A percentile compares a stretch with the other conserved stretches of the same genome.
Conservation (phyloP, 257 asterid genomes). For the Cruciata laevipes region DNA sequence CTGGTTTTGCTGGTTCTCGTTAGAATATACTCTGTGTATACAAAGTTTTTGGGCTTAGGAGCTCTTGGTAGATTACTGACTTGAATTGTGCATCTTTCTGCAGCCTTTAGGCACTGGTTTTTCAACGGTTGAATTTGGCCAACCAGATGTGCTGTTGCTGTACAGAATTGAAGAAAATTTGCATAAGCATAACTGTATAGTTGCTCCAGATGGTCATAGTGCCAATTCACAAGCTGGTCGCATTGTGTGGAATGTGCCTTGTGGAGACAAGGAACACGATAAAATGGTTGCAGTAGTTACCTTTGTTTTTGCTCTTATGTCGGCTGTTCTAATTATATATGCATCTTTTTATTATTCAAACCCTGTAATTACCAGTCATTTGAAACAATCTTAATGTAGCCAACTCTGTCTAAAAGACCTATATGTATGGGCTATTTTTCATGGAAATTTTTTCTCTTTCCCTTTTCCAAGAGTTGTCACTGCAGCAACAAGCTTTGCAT, state of each 20-base stretch:
- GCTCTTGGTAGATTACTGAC: neutral
- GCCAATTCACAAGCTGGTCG: constrained; percentile 15
- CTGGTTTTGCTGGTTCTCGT: neutral
- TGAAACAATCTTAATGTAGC: constrained; percentile 21
- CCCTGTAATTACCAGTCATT: constrained; percentile 1
- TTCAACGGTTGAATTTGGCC: constrained; percentile 45
- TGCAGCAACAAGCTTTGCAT: too few species aligned
- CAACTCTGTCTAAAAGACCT: too few species aligned
- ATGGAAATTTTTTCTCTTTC: neutral
- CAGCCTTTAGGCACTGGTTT: constrained; percentile 70
- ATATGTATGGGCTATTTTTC: too few species aligned
- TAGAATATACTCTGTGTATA: neutral
- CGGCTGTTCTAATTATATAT: constrained; percentile 44
- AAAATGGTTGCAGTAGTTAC: constrained; percentile 50
- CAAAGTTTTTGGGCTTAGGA: too few species aligned
- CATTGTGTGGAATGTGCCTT: constrained; percentile 66
- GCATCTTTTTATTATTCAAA: constrained; percentile 38
- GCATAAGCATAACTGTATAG: constrained; percentile 27
- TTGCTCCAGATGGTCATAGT: constrained; percentile 18
- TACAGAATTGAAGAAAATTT: constrained; percentile 27
- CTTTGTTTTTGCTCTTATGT: constrained; percentile 40
- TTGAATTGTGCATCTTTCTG: neutral
- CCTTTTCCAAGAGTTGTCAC: too few species aligned
- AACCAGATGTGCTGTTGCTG: constrained; percentile 47
- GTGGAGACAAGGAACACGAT: constrained; percentile 60